Percentiles rank a stretch among this genome's conserved stretches.
These are phyloP conservation scores for Mantamonas sphyraenae DNA, from an alignment of 78 protist genomes.

Conservation along the genomic window DNA sequence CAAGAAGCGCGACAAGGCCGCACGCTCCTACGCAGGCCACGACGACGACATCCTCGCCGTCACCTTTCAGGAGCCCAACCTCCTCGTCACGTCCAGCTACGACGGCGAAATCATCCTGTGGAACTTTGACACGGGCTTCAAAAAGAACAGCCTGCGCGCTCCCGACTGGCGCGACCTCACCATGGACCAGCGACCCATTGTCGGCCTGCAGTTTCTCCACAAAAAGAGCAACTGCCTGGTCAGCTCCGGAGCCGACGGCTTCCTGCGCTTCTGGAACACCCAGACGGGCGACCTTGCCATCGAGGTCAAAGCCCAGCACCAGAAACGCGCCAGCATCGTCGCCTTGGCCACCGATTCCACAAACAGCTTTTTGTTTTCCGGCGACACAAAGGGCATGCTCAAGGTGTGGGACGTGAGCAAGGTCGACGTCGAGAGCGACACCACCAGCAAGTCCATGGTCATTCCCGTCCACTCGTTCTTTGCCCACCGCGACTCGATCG, in stretches of 20 bases:
- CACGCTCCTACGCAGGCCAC: background rate
- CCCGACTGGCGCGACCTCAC: background rate
- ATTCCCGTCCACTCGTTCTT: no score
- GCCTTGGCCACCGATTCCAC: background rate
- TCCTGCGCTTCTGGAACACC: background rate
- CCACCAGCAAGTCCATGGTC: no score
- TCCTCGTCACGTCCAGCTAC: background rate
- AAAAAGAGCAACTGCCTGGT: background rate
- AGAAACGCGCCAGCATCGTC: background rate
- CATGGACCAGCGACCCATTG: background rate
- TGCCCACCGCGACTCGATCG: no score
- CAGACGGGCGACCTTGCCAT: no score
- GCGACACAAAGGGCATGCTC: no score
- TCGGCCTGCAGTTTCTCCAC: background rate
- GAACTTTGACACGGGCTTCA: background rate
- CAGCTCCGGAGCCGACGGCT: background rate
- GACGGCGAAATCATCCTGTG: background rate
- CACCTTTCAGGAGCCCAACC: background rate
- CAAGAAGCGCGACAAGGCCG: background rate
- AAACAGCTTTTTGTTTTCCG: background rate
- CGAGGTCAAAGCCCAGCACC: no score
- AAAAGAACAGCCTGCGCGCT: background rate
- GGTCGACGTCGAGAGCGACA: no score
- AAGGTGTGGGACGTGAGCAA: no score
- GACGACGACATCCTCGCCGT: background rate